These are phyloP conservation scores for Mycena sanguinolenta DNA, from an alignment of 768 basidiomycete genomes.

Conservation along the genomic window DNA sequence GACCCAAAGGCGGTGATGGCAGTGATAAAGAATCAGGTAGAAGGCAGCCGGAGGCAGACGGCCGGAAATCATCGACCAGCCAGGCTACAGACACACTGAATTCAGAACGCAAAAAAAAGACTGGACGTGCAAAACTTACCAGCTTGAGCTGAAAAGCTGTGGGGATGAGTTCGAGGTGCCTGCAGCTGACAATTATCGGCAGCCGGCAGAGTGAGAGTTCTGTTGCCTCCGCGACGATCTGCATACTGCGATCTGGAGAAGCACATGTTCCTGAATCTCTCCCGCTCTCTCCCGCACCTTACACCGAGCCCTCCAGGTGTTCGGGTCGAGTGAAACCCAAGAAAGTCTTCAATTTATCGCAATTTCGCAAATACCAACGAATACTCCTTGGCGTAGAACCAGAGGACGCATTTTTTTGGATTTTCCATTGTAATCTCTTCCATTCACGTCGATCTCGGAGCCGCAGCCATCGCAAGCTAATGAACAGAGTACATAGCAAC, in stretches of 20 bases:
- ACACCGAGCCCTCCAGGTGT: neutral
- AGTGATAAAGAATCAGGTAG: conserved; percentile 20
- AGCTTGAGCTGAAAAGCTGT: neutral
- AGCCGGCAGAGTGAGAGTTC: neutral
- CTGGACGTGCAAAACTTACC: neutral
- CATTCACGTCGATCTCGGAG: neutral
- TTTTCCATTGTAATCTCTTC: neutral
- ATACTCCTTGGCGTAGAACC: too few species aligned
- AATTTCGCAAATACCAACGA: too few species aligned
- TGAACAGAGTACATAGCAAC: too few species aligned
- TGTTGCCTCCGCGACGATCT: conserved; percentile 1
- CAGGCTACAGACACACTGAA: too few species aligned
- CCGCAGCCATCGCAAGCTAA: neutral
- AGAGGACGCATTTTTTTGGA: too few species aligned
- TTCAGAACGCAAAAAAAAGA: neutral
- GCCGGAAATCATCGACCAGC: conserved; percentile 5
- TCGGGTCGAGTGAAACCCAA: too few species aligned
- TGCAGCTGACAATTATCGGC: too few species aligned
- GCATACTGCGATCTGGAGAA: neutral
- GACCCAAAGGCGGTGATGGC: conserved; percentile 15
- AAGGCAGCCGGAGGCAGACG: neutral
- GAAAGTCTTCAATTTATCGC: too few species aligned
- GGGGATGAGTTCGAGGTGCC: too few species aligned
- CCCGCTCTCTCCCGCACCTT: neutral
- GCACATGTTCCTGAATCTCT: neutral